phyloP scores from a whole-genome alignment of 306 rosid species.

The Neltuma alba region DNA sequence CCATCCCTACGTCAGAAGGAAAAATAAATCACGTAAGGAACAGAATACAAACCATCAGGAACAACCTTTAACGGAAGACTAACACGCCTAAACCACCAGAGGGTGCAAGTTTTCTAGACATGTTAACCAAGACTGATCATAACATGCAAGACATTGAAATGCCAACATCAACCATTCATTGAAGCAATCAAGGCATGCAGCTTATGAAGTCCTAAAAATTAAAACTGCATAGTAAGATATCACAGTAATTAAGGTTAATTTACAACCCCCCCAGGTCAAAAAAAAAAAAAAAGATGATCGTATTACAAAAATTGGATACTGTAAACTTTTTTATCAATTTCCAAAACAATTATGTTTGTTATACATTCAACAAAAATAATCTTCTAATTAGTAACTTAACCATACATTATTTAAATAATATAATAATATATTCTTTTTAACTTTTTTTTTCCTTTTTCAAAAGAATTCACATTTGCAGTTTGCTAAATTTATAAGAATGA shows the following conservation, averaged over 20 bases:
- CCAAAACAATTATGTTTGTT: background rate
- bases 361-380: background rate
- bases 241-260: no score
- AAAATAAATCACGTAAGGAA: background rate
- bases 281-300: no score
- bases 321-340: background rate
- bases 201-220: background rate
- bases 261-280: no score
- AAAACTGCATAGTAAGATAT: no score
- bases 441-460: background rate
- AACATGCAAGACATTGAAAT: background rate
- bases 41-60: background rate
- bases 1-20: slow-evolving; percentile 72
- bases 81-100: background rate
- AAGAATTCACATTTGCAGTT: background rate
- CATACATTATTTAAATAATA: background rate
- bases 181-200: background rate
- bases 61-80: background rate
- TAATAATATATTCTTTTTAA: background rate
- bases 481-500: background rate
- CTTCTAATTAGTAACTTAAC: background rate
- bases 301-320: no score
- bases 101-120: background rate
- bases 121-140: background rate
- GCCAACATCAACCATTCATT: background rate